phyloP scores from a whole-genome alignment of 2,329 filamentous ascomycete genomes.

The Corinectria fuckeliana region DNA sequence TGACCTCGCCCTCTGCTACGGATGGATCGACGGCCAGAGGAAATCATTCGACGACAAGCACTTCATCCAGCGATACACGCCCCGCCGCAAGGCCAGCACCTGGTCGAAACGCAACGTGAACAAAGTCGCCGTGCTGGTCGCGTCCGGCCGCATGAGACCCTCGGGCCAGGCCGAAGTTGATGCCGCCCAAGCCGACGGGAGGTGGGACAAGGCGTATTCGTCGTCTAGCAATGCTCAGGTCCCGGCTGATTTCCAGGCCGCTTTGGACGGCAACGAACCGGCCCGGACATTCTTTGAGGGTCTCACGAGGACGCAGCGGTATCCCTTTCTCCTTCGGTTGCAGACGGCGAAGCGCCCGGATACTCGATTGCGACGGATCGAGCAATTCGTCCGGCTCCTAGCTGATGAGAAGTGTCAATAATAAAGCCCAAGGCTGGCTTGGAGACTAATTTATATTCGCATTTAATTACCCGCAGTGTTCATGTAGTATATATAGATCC shows the following conservation, averaged over 20 bases:
- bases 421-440: too few relatives aligned
- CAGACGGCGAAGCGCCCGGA: constrained; percentile 49
- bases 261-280: constrained; percentile 47
- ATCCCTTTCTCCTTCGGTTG: constrained; percentile 53
- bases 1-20: constrained; percentile 63
- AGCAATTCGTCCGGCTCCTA: constrained; percentile 49
- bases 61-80: constrained; percentile 65
- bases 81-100: constrained; percentile 58
- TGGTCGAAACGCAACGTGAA: constrained; percentile 68
- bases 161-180: constrained; percentile 58
- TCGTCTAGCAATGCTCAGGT: constrained; percentile 54
- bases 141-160: constrained; percentile 55
- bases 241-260: constrained; percentile 56
- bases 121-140: constrained; percentile 53
- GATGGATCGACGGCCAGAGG: constrained; percentile 68
- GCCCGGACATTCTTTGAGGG: constrained; percentile 47
- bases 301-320: constrained; percentile 54
- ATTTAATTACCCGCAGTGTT: neutral
- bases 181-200: constrained; percentile 61
- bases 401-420: constrained; percentile 34
- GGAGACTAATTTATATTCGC: too few relatives aligned
- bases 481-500: neutral
- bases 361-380: constrained; percentile 47
- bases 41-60: constrained; percentile 50
- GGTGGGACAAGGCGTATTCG: constrained; percentile 65